Evolutionary conservation across 768 basidiomycete genomes (phyloP), one percentile per base, ranked within the genome.

Genomic region (Auricularia sp.): DNA sequence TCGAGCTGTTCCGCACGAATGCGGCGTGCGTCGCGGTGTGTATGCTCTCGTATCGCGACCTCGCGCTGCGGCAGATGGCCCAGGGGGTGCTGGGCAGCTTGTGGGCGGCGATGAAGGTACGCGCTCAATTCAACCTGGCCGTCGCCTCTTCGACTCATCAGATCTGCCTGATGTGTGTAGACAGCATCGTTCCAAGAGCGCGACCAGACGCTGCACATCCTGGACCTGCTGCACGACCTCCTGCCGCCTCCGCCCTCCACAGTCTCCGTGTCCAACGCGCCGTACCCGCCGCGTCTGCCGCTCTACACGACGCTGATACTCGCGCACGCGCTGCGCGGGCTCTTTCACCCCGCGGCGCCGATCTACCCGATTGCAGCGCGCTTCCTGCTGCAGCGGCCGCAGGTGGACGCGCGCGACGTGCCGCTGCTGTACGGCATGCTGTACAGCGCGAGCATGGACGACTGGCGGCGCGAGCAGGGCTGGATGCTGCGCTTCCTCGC

Each of bases 371-470:
- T 88, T 16, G 90, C 88, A 0, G 86, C 91, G 1, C 83, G 90
- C 3, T 98, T 97, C 80, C 82, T 98, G 4, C 82, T 98, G 0
- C 94, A 97, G 74, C 85, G 96, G 1, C 87, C 93, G 0, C 82
- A 85, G 63, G 76, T 98, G 6, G 95, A 98, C 70, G 76, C 77
- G 1, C 77, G 76, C 1, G 95, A 98, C 70, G 91, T 98, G 0
- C 96, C 96, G 0, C 86, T 98, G 86, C 75, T 99, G 3, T 98
- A 91, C 70, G 79, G 79, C 11, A 87, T 96, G 85, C 78, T 98
- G 3, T 97, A 93, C 72, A 91, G 89, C 68, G 81, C 80, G 23
- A 51, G 35, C 7, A 76, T 79, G 3, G 87, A 90, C 11, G 87
- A 87, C 14, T 93, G 91, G 88, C 88, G 85, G 75, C 88, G 86